phyloP scores from a whole-genome alignment of 2,329 filamentous ascomycete genomes.

The Endothia cerciana region DNA sequence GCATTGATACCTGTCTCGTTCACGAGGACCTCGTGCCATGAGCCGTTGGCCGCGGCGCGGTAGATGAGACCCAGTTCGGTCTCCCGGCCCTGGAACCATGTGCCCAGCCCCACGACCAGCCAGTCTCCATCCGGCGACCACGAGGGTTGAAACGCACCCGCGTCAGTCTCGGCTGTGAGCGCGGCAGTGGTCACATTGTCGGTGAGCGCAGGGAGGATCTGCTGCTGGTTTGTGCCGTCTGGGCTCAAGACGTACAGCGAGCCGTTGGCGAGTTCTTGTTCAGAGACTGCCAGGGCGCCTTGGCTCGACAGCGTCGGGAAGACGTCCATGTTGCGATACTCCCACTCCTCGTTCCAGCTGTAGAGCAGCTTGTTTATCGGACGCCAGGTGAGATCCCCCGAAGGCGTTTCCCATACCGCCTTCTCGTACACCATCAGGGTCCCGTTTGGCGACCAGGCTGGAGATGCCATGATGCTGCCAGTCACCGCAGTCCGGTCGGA shows the following conservation, averaged over 20 bases:
- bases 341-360: constrained; percentile 44
- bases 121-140: constrained; percentile 43
- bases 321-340: constrained; percentile 47
- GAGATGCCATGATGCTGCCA: constrained; percentile 17
- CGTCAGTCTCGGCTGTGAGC: constrained; percentile 24
- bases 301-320: constrained; percentile 40
- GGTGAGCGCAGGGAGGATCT: neutral
- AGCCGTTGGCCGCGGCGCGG: constrained; percentile 12
- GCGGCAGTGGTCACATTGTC: constrained; percentile 28
- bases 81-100: constrained; percentile 43
- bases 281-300: constrained; percentile 39
- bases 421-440: constrained; percentile 33
- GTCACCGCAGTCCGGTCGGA: constrained; percentile 9
- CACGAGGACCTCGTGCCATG: constrained; percentile 38
- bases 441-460: constrained; percentile 42
- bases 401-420: constrained; percentile 29
- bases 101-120: constrained; percentile 44
- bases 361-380: constrained; percentile 42
- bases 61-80: constrained; percentile 28
- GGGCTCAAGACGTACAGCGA: constrained; percentile 41
- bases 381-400: constrained; percentile 31
- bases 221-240: constrained; percentile 31
- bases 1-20: constrained; percentile 38
- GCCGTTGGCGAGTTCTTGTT: constrained; percentile 45
- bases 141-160: constrained; percentile 45